Base-by-base conservation (phyloP, 129 eudicot species). In the Smallanthus sonchifolius region DNA sequence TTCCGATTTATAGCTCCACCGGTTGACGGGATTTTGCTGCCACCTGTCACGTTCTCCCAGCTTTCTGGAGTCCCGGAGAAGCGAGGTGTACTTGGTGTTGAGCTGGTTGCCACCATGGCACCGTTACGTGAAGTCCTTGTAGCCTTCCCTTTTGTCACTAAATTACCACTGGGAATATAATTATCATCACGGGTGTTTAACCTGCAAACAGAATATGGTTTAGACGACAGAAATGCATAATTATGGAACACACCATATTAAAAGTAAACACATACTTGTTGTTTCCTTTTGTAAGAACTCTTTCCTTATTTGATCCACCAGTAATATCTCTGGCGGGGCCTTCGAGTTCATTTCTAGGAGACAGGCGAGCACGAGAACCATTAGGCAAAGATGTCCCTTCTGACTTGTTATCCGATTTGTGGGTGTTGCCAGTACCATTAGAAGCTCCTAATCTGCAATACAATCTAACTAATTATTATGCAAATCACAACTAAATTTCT, bases 141-240 rank as follows among this genome's bases (percentile, higher is more conserved):
- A 51, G 93, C 96, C 83, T 87, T 92, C 32, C 96, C 96, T 80
- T 92, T 92, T 3, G 86, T 77, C 62, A 89, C 56, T 75, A 88
- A 80, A 86, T 82, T 73, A n/a, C 91, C 82, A 70, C 79, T 62
- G 8, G 78, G 62, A 36, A 71, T 37, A 75, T 86, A 76, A 79
- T 56, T 77, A 17, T 85, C 96, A 69, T 87, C 97, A 37, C 85
- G 91, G 13, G 72, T 80, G 76, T 79, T 87, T 72, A 76, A 73
- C 96, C 97, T 89, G 77, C n/a, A 69, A 56, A 48, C 38, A 15
- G 24, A 32, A 79, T 32, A 70, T 34, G 40, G 2, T 74, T 51
- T 8, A 49, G 72, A 17, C 76, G 69, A 67, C 57, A 60, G 17
- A 73, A 9, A 59, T 39, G 57, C 48, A 44, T 40, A 43, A 57